phyloP scores from a whole-genome alignment of 2,329 filamentous ascomycete species.

The Mycocentrospora acerina region DNA sequence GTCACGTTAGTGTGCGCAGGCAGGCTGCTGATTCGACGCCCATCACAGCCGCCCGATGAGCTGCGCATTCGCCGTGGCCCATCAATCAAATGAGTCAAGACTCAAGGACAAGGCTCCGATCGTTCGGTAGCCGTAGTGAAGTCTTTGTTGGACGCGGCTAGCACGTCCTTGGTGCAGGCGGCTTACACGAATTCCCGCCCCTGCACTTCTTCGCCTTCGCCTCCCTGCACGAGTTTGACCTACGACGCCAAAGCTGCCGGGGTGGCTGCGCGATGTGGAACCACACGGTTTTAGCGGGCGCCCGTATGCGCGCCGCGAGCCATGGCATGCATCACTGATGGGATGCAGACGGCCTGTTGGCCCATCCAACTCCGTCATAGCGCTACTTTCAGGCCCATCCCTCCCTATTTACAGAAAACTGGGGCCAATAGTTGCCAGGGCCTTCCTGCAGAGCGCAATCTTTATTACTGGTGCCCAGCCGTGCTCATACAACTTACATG shows the following conservation, averaged over 20 bases:
- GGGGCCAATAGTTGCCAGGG: constrained; percentile 34
- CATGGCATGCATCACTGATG: constrained; percentile 31
- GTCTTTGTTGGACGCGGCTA: constrained; percentile 24
- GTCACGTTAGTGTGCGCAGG: constrained; percentile 22
- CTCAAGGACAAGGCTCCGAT: constrained; percentile 24
- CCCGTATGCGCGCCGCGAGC: constrained; percentile 24
- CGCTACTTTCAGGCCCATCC: constrained; percentile 35
- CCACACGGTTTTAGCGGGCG: constrained; percentile 25
- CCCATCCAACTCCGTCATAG: constrained; percentile 42
- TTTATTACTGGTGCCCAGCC: constrained; percentile 41
- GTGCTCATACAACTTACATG: constrained; percentile 40
- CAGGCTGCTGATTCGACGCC: constrained; percentile 19
- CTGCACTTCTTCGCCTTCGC: constrained; percentile 23
- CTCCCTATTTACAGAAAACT: constrained; percentile 42
- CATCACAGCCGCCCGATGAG: constrained; percentile 26
- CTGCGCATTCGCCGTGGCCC: constrained; percentile 19
- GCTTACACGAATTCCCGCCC: constrained; percentile 19
- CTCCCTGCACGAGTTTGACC: constrained; percentile 23
- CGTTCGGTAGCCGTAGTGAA: constrained; percentile 22
- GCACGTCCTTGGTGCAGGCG: constrained; percentile 13
- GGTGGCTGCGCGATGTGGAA: constrained; percentile 24
- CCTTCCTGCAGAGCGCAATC: constrained; percentile 16
- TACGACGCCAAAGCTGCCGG: constrained; percentile 9
- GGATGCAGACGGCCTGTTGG: constrained; percentile 33
- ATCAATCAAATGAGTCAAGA: constrained; percentile 30